Conservation (phyloP, 108 stramenopile species). For the Stephanodiscus triporus region DNA sequence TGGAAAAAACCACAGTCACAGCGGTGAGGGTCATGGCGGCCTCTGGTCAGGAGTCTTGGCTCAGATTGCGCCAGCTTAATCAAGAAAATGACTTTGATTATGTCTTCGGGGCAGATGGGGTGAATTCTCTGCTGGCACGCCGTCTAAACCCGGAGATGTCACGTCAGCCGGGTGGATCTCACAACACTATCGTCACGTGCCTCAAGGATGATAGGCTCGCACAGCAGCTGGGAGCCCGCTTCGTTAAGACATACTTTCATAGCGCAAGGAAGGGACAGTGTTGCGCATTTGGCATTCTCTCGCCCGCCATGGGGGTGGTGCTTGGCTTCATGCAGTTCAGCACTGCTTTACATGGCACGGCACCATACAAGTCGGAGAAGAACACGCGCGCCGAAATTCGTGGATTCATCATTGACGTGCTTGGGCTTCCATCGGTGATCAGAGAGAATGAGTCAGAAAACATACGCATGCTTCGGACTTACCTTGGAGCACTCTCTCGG, state of each 20-base stretch:
- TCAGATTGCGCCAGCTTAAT: background rate
- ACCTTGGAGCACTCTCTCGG: background rate
- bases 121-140: constrained; percentile 6
- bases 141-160: constrained; percentile 3
- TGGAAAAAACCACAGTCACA: background rate
- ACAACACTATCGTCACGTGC: constrained; percentile 2
- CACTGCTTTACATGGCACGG: background rate
- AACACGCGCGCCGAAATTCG: background rate
- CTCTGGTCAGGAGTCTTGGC: background rate
- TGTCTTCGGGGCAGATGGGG: constrained; percentile 3
- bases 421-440: background rate
- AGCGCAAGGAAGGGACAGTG: constrained; percentile 2
- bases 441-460: no score
- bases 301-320: background rate
- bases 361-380: background rate
- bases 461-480: background rate
- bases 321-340: constrained; percentile 2
- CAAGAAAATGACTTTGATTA: constrained; percentile 2
- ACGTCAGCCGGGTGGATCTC: background rate
- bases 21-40: background rate
- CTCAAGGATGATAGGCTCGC: constrained; percentile 1
- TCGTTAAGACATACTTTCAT: constrained; percentile 1
- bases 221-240: background rate
- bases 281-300: background rate
- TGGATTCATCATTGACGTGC: background rate